Conservation (phyloP, 768 basidiomycete species). For the Termitomyces sp. region DNA sequence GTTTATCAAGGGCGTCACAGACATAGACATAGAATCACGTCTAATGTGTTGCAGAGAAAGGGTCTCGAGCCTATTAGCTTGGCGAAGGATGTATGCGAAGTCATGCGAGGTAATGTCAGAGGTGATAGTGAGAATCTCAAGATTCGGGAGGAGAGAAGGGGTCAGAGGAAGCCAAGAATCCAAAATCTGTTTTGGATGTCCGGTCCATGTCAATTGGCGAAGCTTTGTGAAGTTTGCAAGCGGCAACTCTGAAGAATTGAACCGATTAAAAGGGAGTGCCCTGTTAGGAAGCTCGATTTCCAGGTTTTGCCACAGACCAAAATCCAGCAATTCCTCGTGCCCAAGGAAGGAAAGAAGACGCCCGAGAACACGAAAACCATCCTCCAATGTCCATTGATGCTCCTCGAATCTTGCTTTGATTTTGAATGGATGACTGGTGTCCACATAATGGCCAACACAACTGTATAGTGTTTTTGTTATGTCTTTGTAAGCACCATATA, state of each 20-base stretch:
- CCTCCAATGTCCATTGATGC: no score
- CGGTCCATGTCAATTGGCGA: neutral
- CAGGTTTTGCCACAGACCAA: neutral
- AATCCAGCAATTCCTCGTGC: neutral
- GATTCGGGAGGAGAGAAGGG: neutral
- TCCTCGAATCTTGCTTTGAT: no score
- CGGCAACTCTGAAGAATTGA: neutral
- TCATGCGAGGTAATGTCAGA: neutral
- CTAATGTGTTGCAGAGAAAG: neutral
- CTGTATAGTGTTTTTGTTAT: no score
- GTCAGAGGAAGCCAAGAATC: neutral
- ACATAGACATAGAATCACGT: neutral
- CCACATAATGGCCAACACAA: no score
- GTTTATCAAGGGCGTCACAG: neutral
- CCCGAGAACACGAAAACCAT: neutral
- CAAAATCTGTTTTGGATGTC: neutral
- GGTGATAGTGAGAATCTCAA: neutral
- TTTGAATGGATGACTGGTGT: no score
- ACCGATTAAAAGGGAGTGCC: neutral
- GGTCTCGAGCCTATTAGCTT: neutral
- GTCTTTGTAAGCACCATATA: no score
- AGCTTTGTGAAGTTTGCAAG: neutral
- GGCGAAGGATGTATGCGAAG: neutral
- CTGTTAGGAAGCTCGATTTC: neutral
- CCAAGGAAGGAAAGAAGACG: neutral